phyloP scores from a whole-genome alignment of 1,139 yeast species.

The Waltiozyma solani region DNA sequence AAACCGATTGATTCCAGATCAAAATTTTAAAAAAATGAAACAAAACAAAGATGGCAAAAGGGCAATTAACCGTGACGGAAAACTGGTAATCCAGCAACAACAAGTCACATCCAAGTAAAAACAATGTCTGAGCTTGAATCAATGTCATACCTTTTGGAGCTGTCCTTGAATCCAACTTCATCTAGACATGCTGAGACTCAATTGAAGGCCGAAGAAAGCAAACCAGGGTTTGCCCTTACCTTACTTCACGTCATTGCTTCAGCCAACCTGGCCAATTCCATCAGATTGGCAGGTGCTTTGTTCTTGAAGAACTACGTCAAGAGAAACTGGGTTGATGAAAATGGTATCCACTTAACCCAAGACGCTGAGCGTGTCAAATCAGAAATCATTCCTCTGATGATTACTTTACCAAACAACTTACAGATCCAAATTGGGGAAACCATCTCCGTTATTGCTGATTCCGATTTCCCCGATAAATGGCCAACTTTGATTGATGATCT shows the following conservation, averaged over 20 bases:
- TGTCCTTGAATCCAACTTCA: constrained; percentile 29
- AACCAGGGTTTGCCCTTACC: constrained; percentile 66
- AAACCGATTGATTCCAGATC: too few relatives aligned
- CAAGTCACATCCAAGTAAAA: too few relatives aligned
- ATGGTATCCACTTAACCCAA: constrained; percentile 65
- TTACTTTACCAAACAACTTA: constrained; percentile 59
- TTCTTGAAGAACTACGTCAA: constrained; percentile 83
- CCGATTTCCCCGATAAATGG: constrained; percentile 94
- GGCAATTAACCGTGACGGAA: too few relatives aligned
- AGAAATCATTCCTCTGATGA: constrained; percentile 79
- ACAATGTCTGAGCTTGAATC: constrained; percentile 29
- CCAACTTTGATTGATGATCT: constrained; percentile 66
- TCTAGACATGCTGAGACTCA: constrained; percentile 55
- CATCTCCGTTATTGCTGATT: constrained; percentile 85
- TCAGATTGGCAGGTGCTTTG: constrained; percentile 81
- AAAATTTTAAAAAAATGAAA: background rate
- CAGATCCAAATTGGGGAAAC: constrained; percentile 94
- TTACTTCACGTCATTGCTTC: constrained; percentile 74
- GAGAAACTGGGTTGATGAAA: constrained; percentile 84
- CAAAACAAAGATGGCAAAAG: background rate
- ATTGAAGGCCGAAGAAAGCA: constrained; percentile 50
- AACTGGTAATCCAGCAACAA: too few relatives aligned
- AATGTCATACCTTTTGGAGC: constrained; percentile 24
- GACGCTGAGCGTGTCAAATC: constrained; percentile 64
- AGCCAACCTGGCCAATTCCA: constrained; percentile 38